phyloP scores from a whole-genome alignment of 2,329 filamentous ascomycete genomes.

The Aspergillus sergii region DNA sequence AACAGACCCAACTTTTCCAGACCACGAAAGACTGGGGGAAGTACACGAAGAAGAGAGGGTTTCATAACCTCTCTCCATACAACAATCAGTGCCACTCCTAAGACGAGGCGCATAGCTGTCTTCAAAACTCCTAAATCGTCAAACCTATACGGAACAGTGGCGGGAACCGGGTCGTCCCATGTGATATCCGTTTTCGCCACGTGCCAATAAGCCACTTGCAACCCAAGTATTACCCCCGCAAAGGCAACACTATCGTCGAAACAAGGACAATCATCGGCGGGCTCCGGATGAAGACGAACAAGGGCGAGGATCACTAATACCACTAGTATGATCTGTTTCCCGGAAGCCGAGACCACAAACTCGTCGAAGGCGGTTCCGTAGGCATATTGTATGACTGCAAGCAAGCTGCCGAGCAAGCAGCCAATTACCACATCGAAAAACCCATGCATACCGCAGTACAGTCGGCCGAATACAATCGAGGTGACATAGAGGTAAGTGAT shows the following conservation, averaged over 20 bases:
- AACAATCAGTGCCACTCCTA: conserved; percentile 83
- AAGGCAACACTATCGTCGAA: conserved; percentile 97
- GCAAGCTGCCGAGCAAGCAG: conserved; percentile 70
- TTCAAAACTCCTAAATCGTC: conserved; percentile 66
- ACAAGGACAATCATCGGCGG: conserved; percentile 94
- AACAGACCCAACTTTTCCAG: conserved; percentile 78
- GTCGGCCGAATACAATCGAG: conserved; percentile 85
- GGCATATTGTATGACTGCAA: conserved; percentile 59
- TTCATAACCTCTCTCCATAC: conserved; percentile 91
- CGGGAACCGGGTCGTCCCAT: conserved; percentile 57
- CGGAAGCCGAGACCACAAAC: conserved; percentile 68
- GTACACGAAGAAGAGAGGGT: conserved; percentile 70
- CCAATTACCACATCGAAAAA: conserved; percentile 89
- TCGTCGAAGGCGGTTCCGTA: conserved; percentile 65
- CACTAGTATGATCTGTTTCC: conserved; percentile 65
- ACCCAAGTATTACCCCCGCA: conserved; percentile 83
- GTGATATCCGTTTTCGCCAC: conserved; percentile 63
- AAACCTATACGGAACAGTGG: conserved; percentile 66
- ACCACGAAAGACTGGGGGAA: conserved; percentile 86
- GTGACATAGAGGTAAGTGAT: conserved; percentile 81
- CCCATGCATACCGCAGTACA: conserved; percentile 99
- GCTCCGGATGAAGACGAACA: conserved; percentile 90
- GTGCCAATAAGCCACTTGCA: conserved; percentile 83
- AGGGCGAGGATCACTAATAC: conserved; percentile 70
- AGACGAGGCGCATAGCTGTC: conserved; percentile 67